These are phyloP conservation scores for Phialophora expanda DNA, from an alignment of 2,329 filamentous ascomycete genomes.

Conservation along the genomic window DNA sequence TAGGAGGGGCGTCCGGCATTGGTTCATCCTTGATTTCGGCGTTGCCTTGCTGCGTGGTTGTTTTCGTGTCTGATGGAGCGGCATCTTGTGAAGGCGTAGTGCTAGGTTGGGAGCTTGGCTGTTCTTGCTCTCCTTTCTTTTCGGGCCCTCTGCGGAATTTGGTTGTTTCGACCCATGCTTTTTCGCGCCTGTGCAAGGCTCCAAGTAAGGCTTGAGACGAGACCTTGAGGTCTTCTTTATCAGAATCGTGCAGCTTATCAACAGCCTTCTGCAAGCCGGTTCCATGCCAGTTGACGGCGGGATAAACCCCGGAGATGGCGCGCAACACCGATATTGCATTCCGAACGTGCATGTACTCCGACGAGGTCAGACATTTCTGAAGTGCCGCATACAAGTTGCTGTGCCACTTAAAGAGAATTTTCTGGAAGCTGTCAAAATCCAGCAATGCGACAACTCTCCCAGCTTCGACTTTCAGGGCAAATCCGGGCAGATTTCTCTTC, in stretches of 20 bases:
- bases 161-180: conserved; percentile 54
- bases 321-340: conserved; percentile 93
- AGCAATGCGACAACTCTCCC: conserved; percentile 74
- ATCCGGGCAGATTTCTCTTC: conserved; percentile 73
- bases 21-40: conserved; percentile 55
- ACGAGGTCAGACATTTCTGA: conserved; percentile 77
- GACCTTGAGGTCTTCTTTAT: conserved; percentile 57
- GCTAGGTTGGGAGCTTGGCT: conserved; percentile 16
- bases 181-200: conserved; percentile 55
- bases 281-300: conserved; percentile 87
- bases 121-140: conserved; percentile 26
- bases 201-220: conserved; percentile 57
- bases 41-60: conserved; percentile 48
- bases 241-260: conserved; percentile 51
- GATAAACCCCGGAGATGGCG: conserved; percentile 79
- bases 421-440: conserved; percentile 84
- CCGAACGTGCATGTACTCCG: conserved; percentile 96
- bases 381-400: conserved; percentile 78
- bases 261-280: conserved; percentile 51
- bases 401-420: conserved; percentile 89
- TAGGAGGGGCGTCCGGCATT: conserved; percentile 45
- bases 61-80: conserved; percentile 26
- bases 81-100: conserved; percentile 39
- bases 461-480: conserved; percentile 74
- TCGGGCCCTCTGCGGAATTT: conserved; percentile 45